Evolutionary conservation across 129 eudicot species (phyloP).

Genomic region (Oenanthe sinensis): DNA sequence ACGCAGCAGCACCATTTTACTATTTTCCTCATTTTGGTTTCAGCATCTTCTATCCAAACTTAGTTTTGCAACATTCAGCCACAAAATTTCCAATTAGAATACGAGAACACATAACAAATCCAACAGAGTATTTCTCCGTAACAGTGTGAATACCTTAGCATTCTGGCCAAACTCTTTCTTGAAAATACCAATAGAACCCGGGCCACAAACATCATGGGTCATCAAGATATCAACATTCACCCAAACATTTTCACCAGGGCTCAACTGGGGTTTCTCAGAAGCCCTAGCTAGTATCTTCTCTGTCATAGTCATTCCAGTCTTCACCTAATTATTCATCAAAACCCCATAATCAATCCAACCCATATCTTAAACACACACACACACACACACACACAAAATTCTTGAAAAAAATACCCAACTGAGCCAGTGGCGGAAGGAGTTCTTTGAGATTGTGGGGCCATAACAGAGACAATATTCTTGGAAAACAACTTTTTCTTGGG

Average conservation of each 20-base stretch:
- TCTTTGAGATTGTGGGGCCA: constrained; percentile 73
- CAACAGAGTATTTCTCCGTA: background rate
- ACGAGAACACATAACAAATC: background rate
- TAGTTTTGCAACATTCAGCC: background rate
- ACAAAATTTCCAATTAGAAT: background rate
- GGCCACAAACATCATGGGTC: constrained; percentile 98
- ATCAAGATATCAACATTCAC: constrained; percentile 77
- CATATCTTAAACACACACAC: constrained; percentile 6
- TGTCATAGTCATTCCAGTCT: constrained; percentile 90
- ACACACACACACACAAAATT: background rate
- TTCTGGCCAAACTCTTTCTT: constrained; percentile 82
- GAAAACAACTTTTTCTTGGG: constrained; percentile 28
- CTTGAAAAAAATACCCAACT: constrained; percentile 28
- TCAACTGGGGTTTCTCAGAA: constrained; percentile 61
- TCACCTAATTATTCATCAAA: constrained; percentile 36
- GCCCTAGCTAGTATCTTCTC: constrained; percentile 73
- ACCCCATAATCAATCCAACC: background rate
- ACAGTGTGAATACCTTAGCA: constrained; percentile 49
- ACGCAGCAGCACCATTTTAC: background rate
- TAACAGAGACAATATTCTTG: constrained; percentile 45
- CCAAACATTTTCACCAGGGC: constrained; percentile 93
- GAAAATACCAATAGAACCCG: constrained; percentile 67
- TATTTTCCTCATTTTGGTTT: background rate
- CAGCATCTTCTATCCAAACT: background rate
- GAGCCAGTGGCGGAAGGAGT: constrained; percentile 80